phyloP scores from a whole-genome alignment of 805 yeast species.

The Lachancea sp. region DNA sequence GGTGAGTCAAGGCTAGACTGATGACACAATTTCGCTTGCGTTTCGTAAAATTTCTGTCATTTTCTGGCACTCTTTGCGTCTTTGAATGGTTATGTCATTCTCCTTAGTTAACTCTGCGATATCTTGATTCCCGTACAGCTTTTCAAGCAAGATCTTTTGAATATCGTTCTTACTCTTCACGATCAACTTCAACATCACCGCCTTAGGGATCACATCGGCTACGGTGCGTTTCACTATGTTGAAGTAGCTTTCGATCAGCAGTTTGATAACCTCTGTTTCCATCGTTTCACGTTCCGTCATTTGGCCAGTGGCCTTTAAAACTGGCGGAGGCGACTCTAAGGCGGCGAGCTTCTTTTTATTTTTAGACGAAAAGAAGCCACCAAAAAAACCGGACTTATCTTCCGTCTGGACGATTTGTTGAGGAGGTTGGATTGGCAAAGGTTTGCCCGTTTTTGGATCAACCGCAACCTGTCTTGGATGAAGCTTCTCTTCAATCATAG shows the following conservation, averaged over 20 bases:
- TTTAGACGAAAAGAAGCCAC: conserved; percentile 88
- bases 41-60: conserved; percentile 89
- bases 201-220: conserved; percentile 91
- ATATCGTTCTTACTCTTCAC: conserved; percentile 77
- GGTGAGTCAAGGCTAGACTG: conserved; percentile 22
- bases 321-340: conserved; percentile 97
- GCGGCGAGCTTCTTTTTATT: conserved; percentile 90
- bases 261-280: conserved; percentile 95
- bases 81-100: conserved; percentile 84
- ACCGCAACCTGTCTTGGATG: conserved; percentile 66
- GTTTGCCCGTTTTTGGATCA: conserved; percentile 87
- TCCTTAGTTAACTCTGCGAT: conserved; percentile 79
- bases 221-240: conserved; percentile 89
- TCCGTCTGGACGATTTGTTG: conserved; percentile 32
- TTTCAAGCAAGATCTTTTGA: conserved; percentile 83
- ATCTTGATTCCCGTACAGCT: conserved; percentile 71
- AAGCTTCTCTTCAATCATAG: conserved; percentile 79
- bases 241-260: conserved; percentile 84
- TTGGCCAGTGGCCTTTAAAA: conserved; percentile 82
- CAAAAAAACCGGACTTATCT: conserved; percentile 74
- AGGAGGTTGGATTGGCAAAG: conserved; percentile 41
- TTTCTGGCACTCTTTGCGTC: conserved; percentile 89
- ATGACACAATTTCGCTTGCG: conserved; percentile 80
- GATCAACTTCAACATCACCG: conserved; percentile 88
- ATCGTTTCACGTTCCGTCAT: conserved; percentile 92